Evolutionary conservation across 2,329 filamentous ascomycete species (phyloP).

Genomic region (Pseudogymnoascus sp.): DNA sequence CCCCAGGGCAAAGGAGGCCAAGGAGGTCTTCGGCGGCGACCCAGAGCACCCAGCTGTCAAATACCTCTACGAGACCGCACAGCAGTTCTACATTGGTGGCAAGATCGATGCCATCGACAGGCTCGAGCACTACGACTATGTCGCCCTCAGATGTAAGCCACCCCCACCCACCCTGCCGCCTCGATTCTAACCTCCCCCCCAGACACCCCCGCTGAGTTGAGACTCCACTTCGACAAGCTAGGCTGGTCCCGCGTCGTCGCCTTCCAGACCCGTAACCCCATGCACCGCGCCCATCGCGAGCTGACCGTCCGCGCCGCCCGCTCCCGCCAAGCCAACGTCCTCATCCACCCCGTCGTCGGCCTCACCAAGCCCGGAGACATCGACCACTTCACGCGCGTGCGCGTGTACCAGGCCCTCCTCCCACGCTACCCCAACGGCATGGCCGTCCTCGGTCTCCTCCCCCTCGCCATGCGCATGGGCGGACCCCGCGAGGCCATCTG

Average conservation of each 20-base stretch:
- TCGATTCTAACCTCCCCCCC: slow-evolving; percentile 14
- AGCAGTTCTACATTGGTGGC: slow-evolving; percentile 89
- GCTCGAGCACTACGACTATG: slow-evolving; percentile 97
- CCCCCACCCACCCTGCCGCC: background rate
- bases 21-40: slow-evolving; percentile 87
- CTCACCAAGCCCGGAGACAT: slow-evolving; percentile 99
- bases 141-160: slow-evolving; percentile 77
- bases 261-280: slow-evolving; percentile 98
- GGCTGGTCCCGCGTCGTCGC: slow-evolving; percentile 96
- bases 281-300: slow-evolving; percentile 98
- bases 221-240: slow-evolving; percentile 97
- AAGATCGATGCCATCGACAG: slow-evolving; percentile 94
- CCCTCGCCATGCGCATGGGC: slow-evolving; percentile 98
- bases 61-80: slow-evolving; percentile 72
- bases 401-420: slow-evolving; percentile 94
- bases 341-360: slow-evolving; percentile 97
- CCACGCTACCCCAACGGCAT: slow-evolving; percentile 98
- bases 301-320: slow-evolving; percentile 94
- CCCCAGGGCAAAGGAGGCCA: slow-evolving; percentile 71
- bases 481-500: slow-evolving; percentile 97
- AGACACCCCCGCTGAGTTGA: slow-evolving; percentile 91
- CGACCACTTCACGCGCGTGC: slow-evolving; percentile 98
- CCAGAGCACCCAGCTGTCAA: slow-evolving; percentile 88
- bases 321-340: slow-evolving; percentile 91
- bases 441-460: slow-evolving; percentile 90